Percentiles rank a stretch among this genome's conserved stretches.
Evolutionary conservation across 768 basidiomycete genomes (phyloP).

Genomic region (Naganishia vishniacii): DNA sequence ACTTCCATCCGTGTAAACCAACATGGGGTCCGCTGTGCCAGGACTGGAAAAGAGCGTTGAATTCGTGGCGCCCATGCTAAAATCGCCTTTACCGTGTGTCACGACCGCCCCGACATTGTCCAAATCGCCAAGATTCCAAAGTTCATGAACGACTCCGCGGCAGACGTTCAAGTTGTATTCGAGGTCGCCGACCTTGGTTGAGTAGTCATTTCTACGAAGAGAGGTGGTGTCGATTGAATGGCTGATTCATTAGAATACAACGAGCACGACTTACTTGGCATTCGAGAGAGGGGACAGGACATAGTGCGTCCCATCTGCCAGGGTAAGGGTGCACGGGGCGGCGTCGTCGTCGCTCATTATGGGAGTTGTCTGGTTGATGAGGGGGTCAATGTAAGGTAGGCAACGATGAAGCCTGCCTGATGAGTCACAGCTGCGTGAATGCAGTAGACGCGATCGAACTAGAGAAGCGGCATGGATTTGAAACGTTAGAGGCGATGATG

Average conservation of each 20-base stretch:
- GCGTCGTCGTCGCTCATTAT: too few relatives aligned
- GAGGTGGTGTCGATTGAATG: not conserved
- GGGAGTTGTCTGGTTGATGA: too few relatives aligned
- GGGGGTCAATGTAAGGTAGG: too few relatives aligned
- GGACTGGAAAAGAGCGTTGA: slow-evolving; percentile 58
- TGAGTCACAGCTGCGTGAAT: too few relatives aligned
- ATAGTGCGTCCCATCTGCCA: slow-evolving; percentile 44
- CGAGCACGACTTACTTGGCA: slow-evolving; percentile 36
- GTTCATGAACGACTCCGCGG: slow-evolving; percentile 40
- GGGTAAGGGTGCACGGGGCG: slow-evolving; percentile 45
- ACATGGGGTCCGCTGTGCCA: slow-evolving; percentile 54
- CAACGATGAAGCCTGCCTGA: too few relatives aligned
- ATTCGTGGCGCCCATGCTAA: slow-evolving; percentile 51
- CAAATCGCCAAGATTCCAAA: slow-evolving; percentile 42
- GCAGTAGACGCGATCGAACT: too few relatives aligned
- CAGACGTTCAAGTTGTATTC: slow-evolving; percentile 46
- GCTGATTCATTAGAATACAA: not conserved
- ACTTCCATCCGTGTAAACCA: slow-evolving; percentile 63
- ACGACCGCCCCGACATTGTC: slow-evolving; percentile 41
- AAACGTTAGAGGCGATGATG: too few relatives aligned
- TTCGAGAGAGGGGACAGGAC: slow-evolving; percentile 43
- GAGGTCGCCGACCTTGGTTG: slow-evolving; percentile 31
- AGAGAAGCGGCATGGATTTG: too few relatives aligned
- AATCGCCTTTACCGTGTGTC: slow-evolving; percentile 37
- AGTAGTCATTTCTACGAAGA: slow-evolving; percentile 10